phyloP scores from a whole-genome alignment of 441 rosid species.

The Flueggea neowawraea region DNA sequence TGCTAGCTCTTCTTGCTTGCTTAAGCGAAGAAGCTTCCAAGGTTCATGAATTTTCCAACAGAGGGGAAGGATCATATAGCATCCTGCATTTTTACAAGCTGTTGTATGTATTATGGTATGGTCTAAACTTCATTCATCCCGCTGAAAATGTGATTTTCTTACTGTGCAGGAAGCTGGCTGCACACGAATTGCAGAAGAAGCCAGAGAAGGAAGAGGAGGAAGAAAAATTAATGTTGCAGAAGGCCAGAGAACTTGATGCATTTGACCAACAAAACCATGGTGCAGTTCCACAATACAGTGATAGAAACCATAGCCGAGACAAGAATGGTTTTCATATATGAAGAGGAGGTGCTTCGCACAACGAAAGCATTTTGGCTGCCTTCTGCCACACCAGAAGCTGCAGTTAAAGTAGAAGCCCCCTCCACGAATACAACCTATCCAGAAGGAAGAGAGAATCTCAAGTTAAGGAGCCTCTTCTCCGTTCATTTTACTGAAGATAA shows the following conservation, averaged over 20 bases:
- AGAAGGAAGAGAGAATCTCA: slow-evolving; percentile 82
- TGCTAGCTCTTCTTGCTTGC: no score
- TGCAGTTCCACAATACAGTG: slow-evolving; percentile 76
- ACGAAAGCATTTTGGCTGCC: slow-evolving; percentile 98
- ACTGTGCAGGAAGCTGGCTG: slow-evolving; percentile 60
- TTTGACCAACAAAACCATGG: slow-evolving; percentile 93
- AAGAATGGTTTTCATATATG: slow-evolving; percentile 74
- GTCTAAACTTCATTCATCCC: no score
- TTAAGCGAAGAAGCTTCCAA: no score
- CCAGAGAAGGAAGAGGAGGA: slow-evolving; percentile 81
- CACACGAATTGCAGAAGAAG: slow-evolving; percentile 68
- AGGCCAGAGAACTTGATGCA: slow-evolving; percentile 80
- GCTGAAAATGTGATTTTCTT: not conserved
- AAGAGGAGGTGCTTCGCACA: slow-evolving; percentile 88
- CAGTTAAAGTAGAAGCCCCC: slow-evolving; percentile 63
- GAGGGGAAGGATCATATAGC: no score
- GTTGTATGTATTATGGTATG: no score
- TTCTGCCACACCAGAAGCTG: slow-evolving; percentile 89
- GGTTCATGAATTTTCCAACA: no score
- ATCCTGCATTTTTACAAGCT: no score
- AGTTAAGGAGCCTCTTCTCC: slow-evolving; percentile 70
- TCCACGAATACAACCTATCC: slow-evolving; percentile 61
- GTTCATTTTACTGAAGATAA: slow-evolving; percentile 60
- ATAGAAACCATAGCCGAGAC: slow-evolving; percentile 53
- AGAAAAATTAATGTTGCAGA: slow-evolving; percentile 55